phyloP scores from a whole-genome alignment of 805 yeast species.

The Candida jianshihensis region DNA sequence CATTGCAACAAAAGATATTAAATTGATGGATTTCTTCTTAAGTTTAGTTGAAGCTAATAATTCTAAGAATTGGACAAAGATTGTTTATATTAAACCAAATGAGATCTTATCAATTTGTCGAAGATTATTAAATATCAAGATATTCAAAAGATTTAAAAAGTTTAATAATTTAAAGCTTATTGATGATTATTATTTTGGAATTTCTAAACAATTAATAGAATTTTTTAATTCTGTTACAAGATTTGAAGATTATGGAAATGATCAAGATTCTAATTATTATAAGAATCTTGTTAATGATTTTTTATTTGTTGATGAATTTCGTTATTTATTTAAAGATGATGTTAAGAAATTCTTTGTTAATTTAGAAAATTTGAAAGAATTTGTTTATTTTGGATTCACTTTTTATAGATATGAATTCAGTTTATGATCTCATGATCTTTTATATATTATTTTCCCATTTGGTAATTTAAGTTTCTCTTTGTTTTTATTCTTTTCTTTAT shows the following conservation, averaged over 20 bases:
- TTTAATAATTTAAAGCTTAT: slow-evolving; percentile 6
- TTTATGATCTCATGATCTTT: neutral
- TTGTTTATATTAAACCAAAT: slow-evolving; percentile 1
- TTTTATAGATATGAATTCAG: neutral
- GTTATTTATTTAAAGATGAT: slow-evolving; percentile 1
- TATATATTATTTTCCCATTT: slow-evolving; percentile 50
- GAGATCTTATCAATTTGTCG: slow-evolving; percentile 5
- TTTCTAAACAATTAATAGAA: slow-evolving; percentile 13
- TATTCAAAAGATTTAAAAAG: slow-evolving; percentile 6
- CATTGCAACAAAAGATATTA: neutral
- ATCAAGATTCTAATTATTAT: neutral
- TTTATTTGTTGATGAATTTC: slow-evolving; percentile 4
- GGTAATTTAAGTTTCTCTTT: slow-evolving; percentile 47
- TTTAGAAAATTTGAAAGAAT: slow-evolving; percentile 1
- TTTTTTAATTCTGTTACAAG: slow-evolving; percentile 11
- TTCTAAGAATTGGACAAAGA: neutral
- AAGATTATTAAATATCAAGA: slow-evolving; percentile 8
- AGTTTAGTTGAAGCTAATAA: neutral
- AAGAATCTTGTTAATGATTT: neutral
- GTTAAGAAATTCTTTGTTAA: slow-evolving; percentile 1
- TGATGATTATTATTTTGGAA: slow-evolving; percentile 14
- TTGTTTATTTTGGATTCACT: slow-evolving; percentile 2
- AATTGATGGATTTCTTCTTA: slow-evolving; percentile 1
- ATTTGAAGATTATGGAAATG: slow-evolving; percentile 14
- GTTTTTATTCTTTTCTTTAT: slow-evolving; percentile 27